Conservation (phyloP, 2,329 filamentous ascomycete genomes). For the Alternaria angustiovoidea region DNA sequence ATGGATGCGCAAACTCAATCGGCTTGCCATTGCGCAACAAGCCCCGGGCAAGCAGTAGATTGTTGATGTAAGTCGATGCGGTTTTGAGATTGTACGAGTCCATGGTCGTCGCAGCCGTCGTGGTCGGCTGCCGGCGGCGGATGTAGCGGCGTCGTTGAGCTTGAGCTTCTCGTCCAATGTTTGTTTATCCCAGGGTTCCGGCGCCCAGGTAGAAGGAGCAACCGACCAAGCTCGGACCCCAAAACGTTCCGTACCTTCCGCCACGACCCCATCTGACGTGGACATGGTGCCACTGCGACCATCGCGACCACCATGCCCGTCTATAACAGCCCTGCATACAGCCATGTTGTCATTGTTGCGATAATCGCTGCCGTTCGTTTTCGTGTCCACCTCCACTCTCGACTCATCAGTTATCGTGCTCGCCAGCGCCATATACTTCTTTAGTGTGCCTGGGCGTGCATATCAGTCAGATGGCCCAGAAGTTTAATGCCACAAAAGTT, state of each 20-base stretch:
- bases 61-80: slow-evolving; percentile 71
- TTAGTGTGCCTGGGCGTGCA: neutral
- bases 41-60: slow-evolving; percentile 69
- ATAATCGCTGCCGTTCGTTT: neutral
- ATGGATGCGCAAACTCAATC: slow-evolving; percentile 83
- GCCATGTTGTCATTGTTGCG: neutral
- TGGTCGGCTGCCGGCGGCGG: slow-evolving; percentile 38
- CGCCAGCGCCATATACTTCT: neutral
- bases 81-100: slow-evolving; percentile 65
- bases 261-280: neutral
- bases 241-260: neutral
- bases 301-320: neutral
- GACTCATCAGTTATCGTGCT: neutral
- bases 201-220: slow-evolving; percentile 16
- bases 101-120: slow-evolving; percentile 27
- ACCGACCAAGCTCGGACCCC: slow-evolving; percentile 12
- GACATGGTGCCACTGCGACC: neutral
- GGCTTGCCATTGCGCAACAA: slow-evolving; percentile 69
- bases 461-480: neutral
- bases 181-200: slow-evolving; percentile 20
- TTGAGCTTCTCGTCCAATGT: slow-evolving; percentile 16
- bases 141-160: slow-evolving; percentile 8
- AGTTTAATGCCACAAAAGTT: neutral
- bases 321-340: slow-evolving; percentile 1
- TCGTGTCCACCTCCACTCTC: neutral